Evolutionary conservation across 192 early-diverging fungal species (phyloP).

Genomic region (Oehlia diaphana): DNA sequence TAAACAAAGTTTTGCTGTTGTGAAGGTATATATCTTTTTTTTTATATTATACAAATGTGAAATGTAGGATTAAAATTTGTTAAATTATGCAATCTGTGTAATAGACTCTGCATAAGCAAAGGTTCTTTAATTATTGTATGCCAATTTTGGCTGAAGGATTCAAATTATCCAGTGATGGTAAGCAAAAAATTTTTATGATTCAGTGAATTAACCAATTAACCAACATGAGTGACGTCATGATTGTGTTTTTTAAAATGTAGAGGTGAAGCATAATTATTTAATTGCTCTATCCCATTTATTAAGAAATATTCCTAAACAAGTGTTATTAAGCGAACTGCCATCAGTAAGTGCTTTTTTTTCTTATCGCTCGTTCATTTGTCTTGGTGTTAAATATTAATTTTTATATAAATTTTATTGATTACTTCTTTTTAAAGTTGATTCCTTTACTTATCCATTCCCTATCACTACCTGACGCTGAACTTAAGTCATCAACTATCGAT

Average conservation of each 20-base stretch:
- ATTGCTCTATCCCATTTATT: slow-evolving; percentile 83
- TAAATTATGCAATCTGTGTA: neutral
- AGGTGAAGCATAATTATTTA: slow-evolving; percentile 71
- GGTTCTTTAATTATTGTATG: slow-evolving; percentile 78
- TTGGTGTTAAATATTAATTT: no score
- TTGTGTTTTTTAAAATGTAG: slow-evolving; percentile 25
- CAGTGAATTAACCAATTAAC: no score
- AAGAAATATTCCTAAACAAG: slow-evolving; percentile 77
- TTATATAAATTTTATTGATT: neutral
- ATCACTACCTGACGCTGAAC: slow-evolving; percentile 57
- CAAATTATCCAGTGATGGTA: slow-evolving; percentile 42
- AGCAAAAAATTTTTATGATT: neutral
- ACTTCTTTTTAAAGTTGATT: slow-evolving; percentile 52
- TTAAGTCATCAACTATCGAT: slow-evolving; percentile 74
- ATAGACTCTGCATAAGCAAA: slow-evolving; percentile 79
- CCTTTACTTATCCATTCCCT: slow-evolving; percentile 80
- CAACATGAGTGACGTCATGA: neutral
- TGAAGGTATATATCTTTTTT: slow-evolving; percentile 46
- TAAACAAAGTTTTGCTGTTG: slow-evolving; percentile 61
- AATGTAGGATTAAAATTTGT: neutral
- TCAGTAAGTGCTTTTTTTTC: slow-evolving; percentile 47
- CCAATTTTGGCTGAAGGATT: slow-evolving; percentile 66
- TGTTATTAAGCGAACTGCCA: slow-evolving; percentile 76
- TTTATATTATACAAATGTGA: neutral
- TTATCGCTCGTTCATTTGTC: neutral